These are phyloP conservation scores for Salicornia ramosissima DNA, from an alignment of 148 eudicot genomes.

Conservation along the genomic window DNA sequence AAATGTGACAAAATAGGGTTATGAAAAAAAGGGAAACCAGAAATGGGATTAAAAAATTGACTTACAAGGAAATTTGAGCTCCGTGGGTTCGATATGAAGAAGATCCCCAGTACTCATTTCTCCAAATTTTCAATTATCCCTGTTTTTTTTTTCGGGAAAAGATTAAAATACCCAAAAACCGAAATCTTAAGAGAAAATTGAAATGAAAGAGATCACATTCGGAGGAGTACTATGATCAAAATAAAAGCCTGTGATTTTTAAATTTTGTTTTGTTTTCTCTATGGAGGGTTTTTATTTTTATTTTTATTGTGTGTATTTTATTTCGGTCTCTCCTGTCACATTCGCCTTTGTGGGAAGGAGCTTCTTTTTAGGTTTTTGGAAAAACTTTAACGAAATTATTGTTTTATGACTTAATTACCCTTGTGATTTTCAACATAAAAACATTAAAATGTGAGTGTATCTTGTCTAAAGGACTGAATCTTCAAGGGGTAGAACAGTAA, in stretches of 20 bases:
- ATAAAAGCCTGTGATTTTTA: neutral
- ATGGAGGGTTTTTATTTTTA: neutral
- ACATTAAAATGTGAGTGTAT: no score
- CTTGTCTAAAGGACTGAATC: no score
- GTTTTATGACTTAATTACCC: slow-evolving; percentile 7
- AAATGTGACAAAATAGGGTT: slow-evolving; percentile 17
- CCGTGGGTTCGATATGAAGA: slow-evolving; percentile 53
- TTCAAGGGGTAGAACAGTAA: slow-evolving; percentile 4
- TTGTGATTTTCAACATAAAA: neutral
- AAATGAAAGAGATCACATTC: slow-evolving; percentile 1
- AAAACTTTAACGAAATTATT: slow-evolving; percentile 18
- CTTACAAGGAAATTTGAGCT: slow-evolving; percentile 69
- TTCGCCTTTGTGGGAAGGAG: slow-evolving; percentile 26
- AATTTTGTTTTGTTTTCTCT: neutral
- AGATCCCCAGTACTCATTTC: slow-evolving; percentile 63
- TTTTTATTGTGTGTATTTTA: neutral
- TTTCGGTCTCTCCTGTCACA: slow-evolving; percentile 16
- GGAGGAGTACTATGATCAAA: slow-evolving; percentile 6
- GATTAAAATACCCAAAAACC: neutral
- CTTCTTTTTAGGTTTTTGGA: slow-evolving; percentile 27
- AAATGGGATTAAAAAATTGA: neutral
- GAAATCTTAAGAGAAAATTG: neutral
- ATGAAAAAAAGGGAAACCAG: neutral
- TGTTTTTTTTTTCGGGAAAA: neutral
- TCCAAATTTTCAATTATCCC: slow-evolving; percentile 11